Evolutionary conservation across 106 monocot species (phyloP).

Genomic region (Alisma plantagoaquatica): DNA sequence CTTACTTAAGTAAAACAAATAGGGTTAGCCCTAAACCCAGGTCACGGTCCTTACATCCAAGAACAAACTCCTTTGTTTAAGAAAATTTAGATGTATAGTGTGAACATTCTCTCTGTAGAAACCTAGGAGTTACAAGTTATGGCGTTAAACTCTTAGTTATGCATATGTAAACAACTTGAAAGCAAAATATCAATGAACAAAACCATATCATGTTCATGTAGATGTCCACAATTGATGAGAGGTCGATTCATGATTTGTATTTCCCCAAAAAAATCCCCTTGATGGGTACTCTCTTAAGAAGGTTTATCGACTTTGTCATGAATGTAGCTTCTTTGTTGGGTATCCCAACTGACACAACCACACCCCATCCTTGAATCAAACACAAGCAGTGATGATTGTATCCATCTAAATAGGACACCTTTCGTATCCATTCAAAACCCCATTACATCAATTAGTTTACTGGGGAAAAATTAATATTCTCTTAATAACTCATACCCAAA

Average conservation of each 20-base stretch:
- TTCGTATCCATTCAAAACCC: too few relatives aligned
- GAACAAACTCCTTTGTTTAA: too few relatives aligned
- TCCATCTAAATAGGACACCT: too few relatives aligned
- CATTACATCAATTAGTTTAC: too few relatives aligned
- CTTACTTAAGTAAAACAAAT: too few relatives aligned
- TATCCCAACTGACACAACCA: constrained; percentile 16
- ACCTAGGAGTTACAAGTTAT: background rate
- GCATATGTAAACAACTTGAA: background rate
- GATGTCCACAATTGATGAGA: constrained; percentile 12
- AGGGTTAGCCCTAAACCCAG: too few relatives aligned
- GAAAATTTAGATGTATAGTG: too few relatives aligned
- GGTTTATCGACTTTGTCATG: constrained; percentile 11
- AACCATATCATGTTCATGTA: constrained; percentile 21
- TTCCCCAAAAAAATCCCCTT: constrained; percentile 22
- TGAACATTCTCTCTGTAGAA: constrained; percentile 2
- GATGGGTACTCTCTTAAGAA: constrained; percentile 16
- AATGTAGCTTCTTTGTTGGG: constrained; percentile 17
- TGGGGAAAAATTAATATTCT: too few relatives aligned
- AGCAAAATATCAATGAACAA: background rate
- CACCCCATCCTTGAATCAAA: constrained; percentile 15
- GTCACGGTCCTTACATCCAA: too few relatives aligned
- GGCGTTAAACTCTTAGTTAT: background rate
- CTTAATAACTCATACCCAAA: too few relatives aligned
- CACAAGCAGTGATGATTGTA: too few relatives aligned
- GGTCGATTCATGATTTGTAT: constrained; percentile 14